Percentiles rank a stretch among this genome's conserved stretches.
phyloP scores from a whole-genome alignment of 164 flowering plant genomes.

The Litsea cubeba region DNA sequence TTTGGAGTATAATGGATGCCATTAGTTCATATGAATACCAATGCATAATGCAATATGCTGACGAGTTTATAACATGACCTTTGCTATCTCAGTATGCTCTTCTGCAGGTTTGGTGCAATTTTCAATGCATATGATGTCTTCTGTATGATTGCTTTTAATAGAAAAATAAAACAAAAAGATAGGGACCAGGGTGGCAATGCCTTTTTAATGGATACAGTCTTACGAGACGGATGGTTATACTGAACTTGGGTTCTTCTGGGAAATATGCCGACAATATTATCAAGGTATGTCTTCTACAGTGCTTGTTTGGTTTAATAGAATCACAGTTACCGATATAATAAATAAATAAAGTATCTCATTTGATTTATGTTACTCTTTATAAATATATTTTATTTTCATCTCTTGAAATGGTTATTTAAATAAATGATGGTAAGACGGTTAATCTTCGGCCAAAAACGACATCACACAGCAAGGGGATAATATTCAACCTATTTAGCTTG shows the following conservation, averaged over 20 bases:
- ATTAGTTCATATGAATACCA: no score
- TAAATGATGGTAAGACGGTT: no score
- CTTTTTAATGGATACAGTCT: conserved; percentile 73
- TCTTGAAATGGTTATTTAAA: no score
- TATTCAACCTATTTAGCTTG: no score
- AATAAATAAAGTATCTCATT: no score
- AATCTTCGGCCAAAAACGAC: no score
- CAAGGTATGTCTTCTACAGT: conserved; percentile 40
- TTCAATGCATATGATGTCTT: conserved; percentile 75
- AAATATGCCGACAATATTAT: conserved; percentile 92
- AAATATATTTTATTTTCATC: no score
- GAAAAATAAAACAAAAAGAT: conserved; percentile 50
- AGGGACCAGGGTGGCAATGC: conserved; percentile 94
- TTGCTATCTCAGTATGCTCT: not conserved
- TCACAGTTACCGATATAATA: no score
- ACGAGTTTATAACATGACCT: not conserved
- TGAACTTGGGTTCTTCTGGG: conserved; percentile 89
- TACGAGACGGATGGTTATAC: conserved; percentile 88
- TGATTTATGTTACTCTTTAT: no score
- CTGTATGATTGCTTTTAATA: conserved; percentile 68
- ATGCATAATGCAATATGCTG: not conserved
- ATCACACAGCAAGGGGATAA: no score
- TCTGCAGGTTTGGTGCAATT: conserved; percentile 72
- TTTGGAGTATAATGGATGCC: no score
- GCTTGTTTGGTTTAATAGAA: no score